phyloP scores from a whole-genome alignment of 2,329 filamentous ascomycete genomes.

The Epichloe gansuensis region DNA sequence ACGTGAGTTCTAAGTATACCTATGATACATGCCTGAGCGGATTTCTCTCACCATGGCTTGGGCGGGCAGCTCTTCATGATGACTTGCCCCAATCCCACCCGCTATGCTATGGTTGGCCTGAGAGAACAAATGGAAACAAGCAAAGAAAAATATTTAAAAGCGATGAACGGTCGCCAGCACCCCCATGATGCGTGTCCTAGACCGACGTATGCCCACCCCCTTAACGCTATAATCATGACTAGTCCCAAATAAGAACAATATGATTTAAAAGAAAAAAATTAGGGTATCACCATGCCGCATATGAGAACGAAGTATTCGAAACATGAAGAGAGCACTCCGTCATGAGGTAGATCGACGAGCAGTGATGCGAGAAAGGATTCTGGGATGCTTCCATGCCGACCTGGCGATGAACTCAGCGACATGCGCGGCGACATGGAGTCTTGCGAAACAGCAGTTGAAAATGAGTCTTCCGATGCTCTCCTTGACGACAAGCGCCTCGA shows the following conservation, averaged over 20 bases:
- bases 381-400: conserved; percentile 6
- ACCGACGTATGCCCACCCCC: not conserved
- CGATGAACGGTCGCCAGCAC: no score
- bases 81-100: not conserved
- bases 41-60: not conserved
- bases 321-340: not conserved
- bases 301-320: not conserved
- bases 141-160: not conserved
- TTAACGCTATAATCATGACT: not conserved
- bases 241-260: not conserved
- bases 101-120: not conserved
- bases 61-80: not conserved
- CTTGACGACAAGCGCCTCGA: conserved; percentile 4
- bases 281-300: not conserved
- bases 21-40: not conserved
- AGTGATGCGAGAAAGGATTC: conserved; percentile 6
- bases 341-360: conserved; percentile 4
- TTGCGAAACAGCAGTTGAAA: not conserved
- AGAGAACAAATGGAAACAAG: not conserved
- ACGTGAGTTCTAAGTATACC: not conserved
- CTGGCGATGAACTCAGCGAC: conserved; percentile 8
- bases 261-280: not conserved
- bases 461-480: conserved; percentile 6
- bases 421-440: conserved; percentile 4
- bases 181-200: no score